Base-by-base conservation (phyloP, 768 basidiomycete genomes). In the Naganishia friedmannii region DNA sequence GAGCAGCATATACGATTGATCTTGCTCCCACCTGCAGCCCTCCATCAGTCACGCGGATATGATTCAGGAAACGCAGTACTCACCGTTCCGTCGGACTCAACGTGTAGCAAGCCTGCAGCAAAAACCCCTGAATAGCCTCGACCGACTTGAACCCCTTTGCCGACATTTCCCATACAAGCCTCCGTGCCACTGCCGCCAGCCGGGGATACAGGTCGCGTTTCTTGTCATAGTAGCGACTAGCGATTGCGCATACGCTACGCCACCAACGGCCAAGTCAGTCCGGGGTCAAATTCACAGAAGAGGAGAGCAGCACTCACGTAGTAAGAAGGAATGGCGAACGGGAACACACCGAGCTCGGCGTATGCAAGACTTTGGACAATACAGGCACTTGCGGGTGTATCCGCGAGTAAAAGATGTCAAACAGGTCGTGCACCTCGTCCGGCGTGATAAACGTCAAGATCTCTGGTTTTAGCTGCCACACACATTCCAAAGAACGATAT, bases 261-360 rank as follows among this genome's bases (percentile, higher is more conserved):
- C 63, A 60, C 56, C n/a, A 51, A 28, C 23, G 32, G 12, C 32
- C 32, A 28, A 58, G 51, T 39, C 15, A 56, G 23, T 23, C 29
- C 4, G 19, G 65, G 12, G 48, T 26, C 12, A 66, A n/a, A 13
- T 26, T 28, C 70, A 37, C n/a, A 23, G 67, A 69, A 70, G 15
- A 39, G 32, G 37, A 2, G 86, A 88, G 70, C 91, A 91, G 90
- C 23, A 75, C 76, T 72, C 55, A 80, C 78, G 93, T 92, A 21
- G 96, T 98, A 67, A 98, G 85, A 56, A 99, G 82, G 82, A 99
- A 97, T 0, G 95, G 95, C 45, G 91, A 93, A 28, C 96, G 88
- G 31, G 91, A 92, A 77, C 94, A 94, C 19, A 97, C 91, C 45
- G 96, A 86, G 3, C 92, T 87, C 0, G 95, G 93, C 0, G 95